Evolutionary conservation across 495 filamentous ascomycete genomes (phyloP).

Genomic region (Podospora australis): DNA sequence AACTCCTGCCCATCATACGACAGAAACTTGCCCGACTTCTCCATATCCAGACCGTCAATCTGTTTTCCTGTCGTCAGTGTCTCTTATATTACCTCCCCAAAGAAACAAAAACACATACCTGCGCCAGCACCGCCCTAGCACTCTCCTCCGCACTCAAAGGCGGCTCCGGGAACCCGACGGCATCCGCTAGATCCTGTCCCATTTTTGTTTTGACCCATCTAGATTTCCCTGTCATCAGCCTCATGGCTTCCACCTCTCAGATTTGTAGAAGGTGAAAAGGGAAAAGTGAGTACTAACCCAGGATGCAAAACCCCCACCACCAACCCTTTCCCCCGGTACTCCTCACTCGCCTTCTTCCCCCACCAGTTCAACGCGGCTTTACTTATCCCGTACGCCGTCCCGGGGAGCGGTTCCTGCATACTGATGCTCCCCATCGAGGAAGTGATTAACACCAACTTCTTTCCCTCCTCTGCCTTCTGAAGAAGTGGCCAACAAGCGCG

Average conservation of each 20-base stretch:
- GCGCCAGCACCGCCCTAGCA: constrained; percentile 21
- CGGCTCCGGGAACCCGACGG: constrained; percentile 24
- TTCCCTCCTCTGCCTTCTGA: background rate
- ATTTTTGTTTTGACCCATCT: constrained; percentile 38
- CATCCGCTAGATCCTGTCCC: constrained; percentile 33
- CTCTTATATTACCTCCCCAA: background rate
- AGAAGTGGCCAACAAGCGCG: constrained; percentile 25
- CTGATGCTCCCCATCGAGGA: constrained; percentile 30
- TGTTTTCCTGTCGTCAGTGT: background rate
- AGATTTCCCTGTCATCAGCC: background rate
- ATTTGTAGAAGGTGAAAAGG: background rate
- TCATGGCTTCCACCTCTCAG: background rate
- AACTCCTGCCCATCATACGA: constrained; percentile 12
- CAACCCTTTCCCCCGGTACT: constrained; percentile 15
- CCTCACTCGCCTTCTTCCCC: constrained; percentile 17
- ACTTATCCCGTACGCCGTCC: constrained; percentile 19
- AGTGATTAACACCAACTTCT: constrained; percentile 30
- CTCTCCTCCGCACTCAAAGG: constrained; percentile 27
- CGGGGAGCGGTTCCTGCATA: constrained; percentile 8
- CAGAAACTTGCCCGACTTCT: constrained; percentile 23
- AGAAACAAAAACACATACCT: constrained; percentile 18
- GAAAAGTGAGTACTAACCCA: constrained; percentile 25
- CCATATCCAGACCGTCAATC: constrained; percentile 19
- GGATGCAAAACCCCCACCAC: constrained; percentile 26
- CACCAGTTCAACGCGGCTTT: constrained; percentile 27